Evolutionary conservation across 345 rosid genomes (phyloP).

Genomic region (Citrus trifoliata): DNA sequence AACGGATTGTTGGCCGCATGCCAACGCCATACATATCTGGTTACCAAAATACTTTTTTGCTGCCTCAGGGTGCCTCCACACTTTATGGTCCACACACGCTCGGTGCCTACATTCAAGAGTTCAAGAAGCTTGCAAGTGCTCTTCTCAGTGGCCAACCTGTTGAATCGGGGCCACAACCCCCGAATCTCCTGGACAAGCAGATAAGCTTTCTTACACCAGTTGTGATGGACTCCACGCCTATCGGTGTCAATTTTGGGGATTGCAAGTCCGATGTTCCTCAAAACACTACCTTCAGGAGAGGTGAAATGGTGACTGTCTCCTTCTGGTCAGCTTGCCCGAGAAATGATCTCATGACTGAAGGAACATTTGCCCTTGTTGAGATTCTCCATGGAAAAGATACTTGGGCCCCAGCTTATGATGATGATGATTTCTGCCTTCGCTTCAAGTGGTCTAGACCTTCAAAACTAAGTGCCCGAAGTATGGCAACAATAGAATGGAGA

Average conservation of each 20-base stretch:
- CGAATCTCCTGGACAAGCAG: conserved; percentile 74
- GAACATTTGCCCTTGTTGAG: conserved; percentile 89
- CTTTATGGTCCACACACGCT: conserved; percentile 90
- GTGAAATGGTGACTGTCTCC: conserved; percentile 60
- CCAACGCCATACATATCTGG: not conserved
- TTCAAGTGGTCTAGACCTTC: conserved; percentile 88
- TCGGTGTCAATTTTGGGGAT: conserved; percentile 75
- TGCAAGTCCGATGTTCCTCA: conserved; percentile 65
- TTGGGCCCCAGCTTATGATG: conserved; percentile 87
- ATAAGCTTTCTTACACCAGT: conserved; percentile 87
- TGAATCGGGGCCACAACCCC: conserved; percentile 71
- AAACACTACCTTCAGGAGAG: conserved; percentile 73
- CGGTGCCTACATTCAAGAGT: conserved; percentile 87
- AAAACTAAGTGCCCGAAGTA: conserved; percentile 62
- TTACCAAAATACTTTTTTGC: not conserved
- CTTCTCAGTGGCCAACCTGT: conserved; percentile 51
- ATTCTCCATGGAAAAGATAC: conserved; percentile 56
- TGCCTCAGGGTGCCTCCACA: conserved; percentile 88
- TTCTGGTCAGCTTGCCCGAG: conserved; percentile 98
- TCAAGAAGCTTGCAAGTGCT: conserved; percentile 71
- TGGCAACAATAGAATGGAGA: conserved; percentile 82
- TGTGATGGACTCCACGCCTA: conserved; percentile 73
- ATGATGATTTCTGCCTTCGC: conserved; percentile 86
- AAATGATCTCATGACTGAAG: conserved; percentile 91
- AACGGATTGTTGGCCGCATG: not conserved